These are phyloP conservation scores for Paecilomyces niveus DNA, from an alignment of 2,329 filamentous ascomycete genomes.

Conservation along the genomic window DNA sequence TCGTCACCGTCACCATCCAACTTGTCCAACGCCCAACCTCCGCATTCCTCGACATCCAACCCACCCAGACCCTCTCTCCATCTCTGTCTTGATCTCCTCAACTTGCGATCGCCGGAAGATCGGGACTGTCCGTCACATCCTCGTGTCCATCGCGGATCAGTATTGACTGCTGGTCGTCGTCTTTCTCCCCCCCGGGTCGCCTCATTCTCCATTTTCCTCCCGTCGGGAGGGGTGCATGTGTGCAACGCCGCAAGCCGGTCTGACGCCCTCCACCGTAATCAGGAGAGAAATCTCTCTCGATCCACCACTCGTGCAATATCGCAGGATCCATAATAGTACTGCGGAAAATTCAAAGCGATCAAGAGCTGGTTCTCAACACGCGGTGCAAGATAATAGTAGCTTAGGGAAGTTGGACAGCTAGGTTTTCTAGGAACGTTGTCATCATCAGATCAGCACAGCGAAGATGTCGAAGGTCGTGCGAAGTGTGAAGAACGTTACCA, in stretches of 20 bases:
- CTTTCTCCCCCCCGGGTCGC: neutral
- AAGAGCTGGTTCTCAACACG: neutral
- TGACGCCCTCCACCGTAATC: neutral
- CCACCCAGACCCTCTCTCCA: neutral
- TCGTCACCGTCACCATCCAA: neutral
- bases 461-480: constrained; percentile 93
- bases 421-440: neutral
- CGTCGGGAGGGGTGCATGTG: neutral
- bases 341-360: neutral
- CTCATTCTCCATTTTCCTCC: neutral
- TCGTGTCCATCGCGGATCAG: neutral
- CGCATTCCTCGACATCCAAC: neutral
- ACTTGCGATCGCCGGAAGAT: neutral
- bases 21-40: neutral
- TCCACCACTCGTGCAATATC: neutral
- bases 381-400: neutral
- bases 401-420: neutral
- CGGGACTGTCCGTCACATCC: neutral
- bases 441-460: constrained; percentile 3
- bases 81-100: neutral
- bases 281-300: neutral
- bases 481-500: constrained; percentile 98
- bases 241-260: neutral
- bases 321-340: neutral
- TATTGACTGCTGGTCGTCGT: neutral